A percentile compares a stretch with the other conserved stretches of the same genome.
These are phyloP conservation scores for Sporothrix protearum DNA, from an alignment of 2,329 filamentous ascomycete genomes.

Conservation along the genomic window DNA sequence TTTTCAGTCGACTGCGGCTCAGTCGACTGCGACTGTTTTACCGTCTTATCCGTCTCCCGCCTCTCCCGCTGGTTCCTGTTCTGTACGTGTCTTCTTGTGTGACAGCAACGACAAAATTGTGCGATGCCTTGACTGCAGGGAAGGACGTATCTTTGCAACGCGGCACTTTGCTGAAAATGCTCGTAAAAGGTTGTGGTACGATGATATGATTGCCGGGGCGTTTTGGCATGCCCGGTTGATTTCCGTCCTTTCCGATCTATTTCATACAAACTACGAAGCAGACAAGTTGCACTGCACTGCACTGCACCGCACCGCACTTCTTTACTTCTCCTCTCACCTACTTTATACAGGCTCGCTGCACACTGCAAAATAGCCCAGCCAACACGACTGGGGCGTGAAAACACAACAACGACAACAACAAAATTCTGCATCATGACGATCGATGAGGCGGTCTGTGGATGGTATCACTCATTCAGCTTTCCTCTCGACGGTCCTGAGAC, in stretches of 20 bases:
- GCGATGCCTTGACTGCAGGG: background rate
- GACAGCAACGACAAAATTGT: background rate
- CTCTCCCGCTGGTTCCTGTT: background rate
- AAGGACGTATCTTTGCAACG: background rate
- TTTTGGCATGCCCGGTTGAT: background rate
- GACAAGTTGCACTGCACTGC: background rate
- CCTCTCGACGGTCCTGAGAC: background rate
- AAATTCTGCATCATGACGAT: background rate
- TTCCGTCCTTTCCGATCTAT: background rate
- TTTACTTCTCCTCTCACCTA: background rate
- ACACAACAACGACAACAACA: no score
- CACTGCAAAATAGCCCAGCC: slow-evolving; percentile 7
- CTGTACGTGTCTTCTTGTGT: background rate
- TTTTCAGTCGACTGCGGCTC: no score
- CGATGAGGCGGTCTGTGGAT: background rate
- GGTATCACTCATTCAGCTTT: background rate
- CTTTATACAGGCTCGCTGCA: slow-evolving; percentile 7
- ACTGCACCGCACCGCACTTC: no score
- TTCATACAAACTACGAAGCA: background rate
- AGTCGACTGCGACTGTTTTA: background rate
- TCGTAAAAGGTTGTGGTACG: background rate
- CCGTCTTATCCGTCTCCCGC: background rate
- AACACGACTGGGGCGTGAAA: background rate
- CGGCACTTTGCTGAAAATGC: background rate
- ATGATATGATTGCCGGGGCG: background rate